Base-by-base conservation (phyloP, 768 basidiomycete species). In the Crucibulum laeve region DNA sequence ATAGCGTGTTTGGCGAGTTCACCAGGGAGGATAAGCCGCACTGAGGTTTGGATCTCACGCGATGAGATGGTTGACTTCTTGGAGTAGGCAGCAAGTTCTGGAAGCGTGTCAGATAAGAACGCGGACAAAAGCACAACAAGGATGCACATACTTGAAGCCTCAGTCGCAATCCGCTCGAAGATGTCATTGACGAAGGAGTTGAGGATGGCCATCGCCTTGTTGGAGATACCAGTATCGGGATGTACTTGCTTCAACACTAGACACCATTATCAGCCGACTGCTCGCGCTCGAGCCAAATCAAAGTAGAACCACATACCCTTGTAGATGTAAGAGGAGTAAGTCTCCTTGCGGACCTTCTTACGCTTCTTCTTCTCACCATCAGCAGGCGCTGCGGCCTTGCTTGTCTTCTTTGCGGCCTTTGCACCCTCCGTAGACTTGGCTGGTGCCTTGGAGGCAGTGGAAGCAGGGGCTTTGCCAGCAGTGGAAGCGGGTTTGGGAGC, bases 51-150 rank as follows among this genome's bases (percentile, higher is more conserved):
- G 54, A 97, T 97, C 69, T 98, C 94, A 50, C 94, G 91, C 39
- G 93, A 96, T 32, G 95, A 96, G 63, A 98, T 97, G 25, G 94
- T 98, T 5, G 95, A 96, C 69, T 95, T 95, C 76, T 96, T 95
- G 52, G 94, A 96, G 75, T 97, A 97, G 1, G 91, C 78, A 35
- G 95, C 94, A 53, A 98, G 87, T 74, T 95, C 92, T 91, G 54
- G 2, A 14, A 40, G 10, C 13, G 5, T 25, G 38, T 8, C 46
- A 40, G 1, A 47, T 48, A 34, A 24, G 53, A 46, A 30, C 35
- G 46, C 26, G 48, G 10, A 7, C 34, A 21, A 4, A 19, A 44
- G 23, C 38, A 2, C 5, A 33, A 36, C 19, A 26, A 36, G 6
- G 18, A 36, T 11, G 21, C 3, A 77, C 86, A 30, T 54, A 90